These are phyloP conservation scores for Royoungia palumana DNA, from an alignment of 768 basidiomycete species.

Conservation along the genomic window DNA sequence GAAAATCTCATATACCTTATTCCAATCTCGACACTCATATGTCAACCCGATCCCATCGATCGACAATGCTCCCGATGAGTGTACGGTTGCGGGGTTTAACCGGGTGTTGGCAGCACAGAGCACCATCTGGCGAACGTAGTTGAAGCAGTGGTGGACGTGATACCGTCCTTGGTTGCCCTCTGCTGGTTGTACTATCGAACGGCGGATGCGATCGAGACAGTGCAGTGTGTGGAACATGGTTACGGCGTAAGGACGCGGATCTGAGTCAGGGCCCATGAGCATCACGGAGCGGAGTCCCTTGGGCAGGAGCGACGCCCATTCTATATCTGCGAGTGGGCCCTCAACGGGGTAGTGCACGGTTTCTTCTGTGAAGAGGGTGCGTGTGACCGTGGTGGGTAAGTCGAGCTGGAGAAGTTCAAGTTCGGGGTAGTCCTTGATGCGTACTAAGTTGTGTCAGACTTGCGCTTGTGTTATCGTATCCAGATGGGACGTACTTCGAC, in stretches of 20 bases:
- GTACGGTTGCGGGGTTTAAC: constrained; percentile 24
- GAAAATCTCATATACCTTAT: constrained; percentile 19
- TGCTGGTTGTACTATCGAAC: constrained; percentile 12
- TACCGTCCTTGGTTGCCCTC: not conserved
- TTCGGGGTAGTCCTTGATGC: constrained; percentile 4
- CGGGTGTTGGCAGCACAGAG: constrained; percentile 35
- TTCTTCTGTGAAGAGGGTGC: constrained; percentile 22
- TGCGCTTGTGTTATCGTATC: too few species aligned
- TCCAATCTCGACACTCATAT: constrained; percentile 24
- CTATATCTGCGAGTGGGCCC: constrained; percentile 22
- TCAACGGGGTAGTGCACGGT: constrained; percentile 22
- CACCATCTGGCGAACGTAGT: constrained; percentile 39
- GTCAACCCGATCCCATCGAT: constrained; percentile 21
- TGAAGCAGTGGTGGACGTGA: constrained; percentile 36
- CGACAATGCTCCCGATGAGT: constrained; percentile 8
- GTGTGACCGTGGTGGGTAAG: not conserved
- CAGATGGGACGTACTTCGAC: constrained; percentile 10
- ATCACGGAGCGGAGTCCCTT: constrained; percentile 18
- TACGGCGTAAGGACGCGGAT: constrained; percentile 31
- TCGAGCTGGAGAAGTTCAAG: constrained; percentile 18
- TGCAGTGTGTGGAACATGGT: constrained; percentile 40
- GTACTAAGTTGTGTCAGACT: constrained; percentile 4
- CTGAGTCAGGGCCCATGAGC: constrained; percentile 6
- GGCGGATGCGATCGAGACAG: constrained; percentile 38
- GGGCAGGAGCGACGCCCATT: constrained; percentile 26